Base-by-base conservation (phyloP, 2,329 filamentous ascomycete genomes). In the Curvularia verruculosa region DNA sequence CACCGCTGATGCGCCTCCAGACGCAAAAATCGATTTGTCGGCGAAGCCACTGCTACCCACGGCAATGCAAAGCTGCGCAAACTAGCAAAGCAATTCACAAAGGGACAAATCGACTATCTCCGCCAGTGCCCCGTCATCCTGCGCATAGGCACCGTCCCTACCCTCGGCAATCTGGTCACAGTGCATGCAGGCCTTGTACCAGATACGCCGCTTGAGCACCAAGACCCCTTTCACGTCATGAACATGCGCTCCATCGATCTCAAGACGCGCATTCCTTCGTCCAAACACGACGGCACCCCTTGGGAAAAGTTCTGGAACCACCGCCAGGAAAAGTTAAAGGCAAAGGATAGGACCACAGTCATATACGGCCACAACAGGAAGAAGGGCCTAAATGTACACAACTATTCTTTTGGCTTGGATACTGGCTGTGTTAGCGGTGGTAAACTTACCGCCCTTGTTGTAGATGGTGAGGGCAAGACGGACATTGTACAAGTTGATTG, bases 161-260 rank as follows among this genome's bases (percentile, higher is more conserved):
- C 76, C 1, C 80, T 87, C 73, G 84, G 88, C 34, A 82, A 88
- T 56, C 81, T 96, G 4, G 82, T 89, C 5, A 88, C 92, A 49
- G 94, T 93, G 6, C 95, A 98, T 78, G 94, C 86, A 0, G 95
- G 95, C 0, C 82, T 98, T 2, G 87, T 95, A 0, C 91, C 94
- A 0, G 89, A 87, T 5, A 79, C 96, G 0, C 75, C 84, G 0
- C 81, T 96, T 13, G 81, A 88, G 44, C 80, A 84, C 49, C 94
- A 89, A 67, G 85, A 97, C 74, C 89, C 92, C 0, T 87, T 86
- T 75, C 88, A 89, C 49, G 89, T 90, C 39, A 97, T 97, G 92
- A 95, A 92, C 72, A 96, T 99, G 91, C 87, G 92, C 54, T 90
- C 87, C 6, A 84, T 96, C 52, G 82, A 90, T 64, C 82, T 87